phyloP scores from a whole-genome alignment of 1,284 basidiomycete genomes.

The Ceratobasidium theobromae region DNA sequence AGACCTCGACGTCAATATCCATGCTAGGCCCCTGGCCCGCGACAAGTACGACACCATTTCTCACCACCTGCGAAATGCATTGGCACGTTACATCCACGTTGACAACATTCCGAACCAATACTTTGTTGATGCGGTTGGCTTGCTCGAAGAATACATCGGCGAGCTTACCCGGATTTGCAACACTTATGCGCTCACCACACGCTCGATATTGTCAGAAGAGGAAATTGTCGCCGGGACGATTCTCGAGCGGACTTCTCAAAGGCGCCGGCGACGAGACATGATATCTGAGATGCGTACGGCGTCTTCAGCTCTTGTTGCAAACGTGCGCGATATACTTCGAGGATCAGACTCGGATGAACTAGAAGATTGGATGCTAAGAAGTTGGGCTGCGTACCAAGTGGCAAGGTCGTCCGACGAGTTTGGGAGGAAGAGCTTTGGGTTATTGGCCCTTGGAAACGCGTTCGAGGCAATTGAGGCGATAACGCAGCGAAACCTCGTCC shows the following conservation, averaged over 20 bases:
- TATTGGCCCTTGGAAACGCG: constrained; percentile 54
- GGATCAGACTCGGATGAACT: constrained; percentile 41
- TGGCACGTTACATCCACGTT: constrained; percentile 14
- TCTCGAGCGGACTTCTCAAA: constrained; percentile 59
- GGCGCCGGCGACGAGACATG: constrained; percentile 59
- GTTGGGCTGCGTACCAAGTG: constrained; percentile 66
- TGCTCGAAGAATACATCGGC: constrained; percentile 58
- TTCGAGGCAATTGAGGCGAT: constrained; percentile 28
- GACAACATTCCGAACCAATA: background rate
- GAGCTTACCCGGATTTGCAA: constrained; percentile 68
- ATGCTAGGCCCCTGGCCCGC: constrained; percentile 43
- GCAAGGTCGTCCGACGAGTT: constrained; percentile 52
- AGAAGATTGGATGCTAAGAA: constrained; percentile 51
- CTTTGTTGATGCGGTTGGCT: constrained; percentile 38
- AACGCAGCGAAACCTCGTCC: constrained; percentile 14
- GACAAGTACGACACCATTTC: constrained; percentile 41
- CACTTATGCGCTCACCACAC: constrained; percentile 66
- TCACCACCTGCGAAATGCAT: constrained; percentile 6
- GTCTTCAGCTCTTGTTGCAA: constrained; percentile 40
- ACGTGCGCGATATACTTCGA: constrained; percentile 30
- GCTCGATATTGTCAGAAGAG: constrained; percentile 63
- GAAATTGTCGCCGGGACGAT: constrained; percentile 75
- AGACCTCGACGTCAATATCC: constrained; percentile 44
- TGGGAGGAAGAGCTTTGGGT: constrained; percentile 66
- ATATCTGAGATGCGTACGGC: constrained; percentile 65